Conservation (phyloP, 1,139 yeast genomes). For the Yamadazyma dendronema region DNA sequence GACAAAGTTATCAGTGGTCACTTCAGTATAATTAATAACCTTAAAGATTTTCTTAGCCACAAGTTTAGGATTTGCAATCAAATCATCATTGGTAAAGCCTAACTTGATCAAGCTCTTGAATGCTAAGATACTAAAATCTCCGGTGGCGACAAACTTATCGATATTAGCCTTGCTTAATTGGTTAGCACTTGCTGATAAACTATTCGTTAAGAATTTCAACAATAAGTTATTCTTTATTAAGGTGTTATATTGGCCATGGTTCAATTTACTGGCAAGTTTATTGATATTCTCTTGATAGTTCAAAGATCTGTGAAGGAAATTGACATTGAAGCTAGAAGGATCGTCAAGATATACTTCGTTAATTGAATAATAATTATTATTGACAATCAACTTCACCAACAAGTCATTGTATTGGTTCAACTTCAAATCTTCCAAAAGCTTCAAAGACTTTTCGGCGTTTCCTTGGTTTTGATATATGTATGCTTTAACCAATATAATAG, state of each 20-base stretch:
- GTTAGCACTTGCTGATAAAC: conserved; percentile 26
- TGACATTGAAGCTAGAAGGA: conserved; percentile 21
- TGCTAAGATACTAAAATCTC: conserved; percentile 33
- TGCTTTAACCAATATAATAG: conserved; percentile 69
- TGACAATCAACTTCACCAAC: conserved; percentile 30
- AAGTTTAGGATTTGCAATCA: conserved; percentile 17
- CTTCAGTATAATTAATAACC: conserved; percentile 14
- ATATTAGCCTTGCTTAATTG: conserved; percentile 23
- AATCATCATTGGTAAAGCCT: conserved; percentile 28
- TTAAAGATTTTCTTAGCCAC: conserved; percentile 27
- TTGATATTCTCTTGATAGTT: conserved; percentile 39
- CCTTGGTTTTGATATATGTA: conserved; percentile 57
- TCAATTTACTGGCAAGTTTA: conserved; percentile 37
- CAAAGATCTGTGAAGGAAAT: conserved; percentile 44
- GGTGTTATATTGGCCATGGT: conserved; percentile 40
- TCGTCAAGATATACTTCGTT: conserved; percentile 9
- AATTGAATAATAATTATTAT: conserved; percentile 32
- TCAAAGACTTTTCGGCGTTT: conserved; percentile 38
- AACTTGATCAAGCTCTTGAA: conserved; percentile 31
- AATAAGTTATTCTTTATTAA: conserved; percentile 45
- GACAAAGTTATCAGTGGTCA: conserved; percentile 10
- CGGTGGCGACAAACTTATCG: conserved; percentile 19
- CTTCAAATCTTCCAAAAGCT: conserved; percentile 29
- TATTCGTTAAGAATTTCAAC: conserved; percentile 39
- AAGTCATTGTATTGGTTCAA: conserved; percentile 26